Evolutionary conservation across 2,329 filamentous ascomycete species (phyloP).

Genomic region (Calycina marina): DNA sequence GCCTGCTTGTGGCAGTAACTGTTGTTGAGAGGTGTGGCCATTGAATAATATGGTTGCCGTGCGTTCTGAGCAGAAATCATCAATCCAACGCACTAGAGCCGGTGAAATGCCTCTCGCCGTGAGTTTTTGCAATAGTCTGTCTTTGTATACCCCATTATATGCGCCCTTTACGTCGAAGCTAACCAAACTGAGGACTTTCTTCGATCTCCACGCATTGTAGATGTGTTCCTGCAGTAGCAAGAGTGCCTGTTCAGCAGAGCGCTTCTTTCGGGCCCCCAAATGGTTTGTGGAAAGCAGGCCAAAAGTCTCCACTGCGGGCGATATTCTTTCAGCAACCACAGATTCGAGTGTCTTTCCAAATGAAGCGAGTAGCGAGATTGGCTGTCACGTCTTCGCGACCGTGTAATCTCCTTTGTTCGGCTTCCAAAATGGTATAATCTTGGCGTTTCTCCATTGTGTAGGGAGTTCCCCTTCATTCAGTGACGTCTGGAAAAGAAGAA

Average conservation of each 20-base stretch:
- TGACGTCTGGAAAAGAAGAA: not conserved
- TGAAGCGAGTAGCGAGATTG: not conserved
- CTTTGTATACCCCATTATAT: too few species aligned
- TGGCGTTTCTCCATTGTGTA: slow-evolving; percentile 15
- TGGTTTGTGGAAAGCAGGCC: too few species aligned
- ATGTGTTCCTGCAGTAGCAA: too few species aligned
- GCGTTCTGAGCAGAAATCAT: slow-evolving; percentile 1
- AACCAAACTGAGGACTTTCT: too few species aligned
- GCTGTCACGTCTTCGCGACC: slow-evolving; percentile 14
- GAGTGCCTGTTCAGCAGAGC: too few species aligned
- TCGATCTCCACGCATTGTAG: too few species aligned
- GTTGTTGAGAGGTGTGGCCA: not conserved
- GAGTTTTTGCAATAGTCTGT: too few species aligned
- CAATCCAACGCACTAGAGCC: not conserved
- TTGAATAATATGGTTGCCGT: not conserved
- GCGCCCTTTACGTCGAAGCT: too few species aligned
- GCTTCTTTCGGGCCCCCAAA: too few species aligned
- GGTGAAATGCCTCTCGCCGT: not conserved
- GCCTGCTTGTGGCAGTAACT: slow-evolving; percentile 4
- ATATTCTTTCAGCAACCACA: not conserved
- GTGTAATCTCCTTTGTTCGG: slow-evolving; percentile 17
- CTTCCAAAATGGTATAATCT: slow-evolving; percentile 22
- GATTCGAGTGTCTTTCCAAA: not conserved
- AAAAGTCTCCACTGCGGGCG: not conserved
- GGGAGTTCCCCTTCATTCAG: slow-evolving; percentile 5